phyloP scores from a whole-genome alignment of 805 yeast genomes.

The Sugiyamaella chiloensis region DNA sequence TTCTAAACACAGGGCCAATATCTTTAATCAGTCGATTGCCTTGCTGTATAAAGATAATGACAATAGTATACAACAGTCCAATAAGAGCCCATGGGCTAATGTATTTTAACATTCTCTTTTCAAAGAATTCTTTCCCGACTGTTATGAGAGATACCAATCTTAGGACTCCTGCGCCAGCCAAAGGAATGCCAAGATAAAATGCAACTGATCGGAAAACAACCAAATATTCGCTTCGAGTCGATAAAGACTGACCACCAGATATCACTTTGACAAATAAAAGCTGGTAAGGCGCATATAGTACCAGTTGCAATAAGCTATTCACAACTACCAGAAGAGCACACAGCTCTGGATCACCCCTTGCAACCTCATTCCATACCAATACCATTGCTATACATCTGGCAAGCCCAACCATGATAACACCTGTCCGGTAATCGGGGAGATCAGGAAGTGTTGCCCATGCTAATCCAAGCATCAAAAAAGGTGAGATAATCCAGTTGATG shows the following conservation, averaged over 20 bases:
- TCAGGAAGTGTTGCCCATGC: slow-evolving; percentile 53
- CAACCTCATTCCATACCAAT: slow-evolving; percentile 53
- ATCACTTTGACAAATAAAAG: slow-evolving; percentile 47
- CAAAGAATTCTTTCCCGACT: slow-evolving; percentile 28
- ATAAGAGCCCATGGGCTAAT: slow-evolving; percentile 50
- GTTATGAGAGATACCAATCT: slow-evolving; percentile 38
- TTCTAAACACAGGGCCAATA: slow-evolving; percentile 48
- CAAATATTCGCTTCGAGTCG: slow-evolving; percentile 32
- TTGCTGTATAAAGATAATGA: slow-evolving; percentile 49
- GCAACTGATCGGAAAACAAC: slow-evolving; percentile 49
- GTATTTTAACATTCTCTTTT: slow-evolving; percentile 38
- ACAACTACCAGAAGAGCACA: slow-evolving; percentile 53
- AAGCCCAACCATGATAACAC: slow-evolving; percentile 57
- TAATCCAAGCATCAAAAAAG: slow-evolving; percentile 50
- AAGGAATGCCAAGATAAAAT: slow-evolving; percentile 53
- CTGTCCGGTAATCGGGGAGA: slow-evolving; percentile 47
- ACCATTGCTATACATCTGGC: slow-evolving; percentile 67
- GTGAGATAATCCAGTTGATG: slow-evolving; percentile 56
- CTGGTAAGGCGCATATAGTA: slow-evolving; percentile 52
- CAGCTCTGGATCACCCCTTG: slow-evolving; percentile 48
- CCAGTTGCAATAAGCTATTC: slow-evolving; percentile 50
- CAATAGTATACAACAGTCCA: slow-evolving; percentile 50
- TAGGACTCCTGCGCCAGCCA: slow-evolving; percentile 44
- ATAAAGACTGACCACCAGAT: slow-evolving; percentile 24
- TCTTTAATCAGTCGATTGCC: slow-evolving; percentile 48